phyloP scores from a whole-genome alignment of 768 basidiomycete species.

The Gelatoporia subvermispora region DNA sequence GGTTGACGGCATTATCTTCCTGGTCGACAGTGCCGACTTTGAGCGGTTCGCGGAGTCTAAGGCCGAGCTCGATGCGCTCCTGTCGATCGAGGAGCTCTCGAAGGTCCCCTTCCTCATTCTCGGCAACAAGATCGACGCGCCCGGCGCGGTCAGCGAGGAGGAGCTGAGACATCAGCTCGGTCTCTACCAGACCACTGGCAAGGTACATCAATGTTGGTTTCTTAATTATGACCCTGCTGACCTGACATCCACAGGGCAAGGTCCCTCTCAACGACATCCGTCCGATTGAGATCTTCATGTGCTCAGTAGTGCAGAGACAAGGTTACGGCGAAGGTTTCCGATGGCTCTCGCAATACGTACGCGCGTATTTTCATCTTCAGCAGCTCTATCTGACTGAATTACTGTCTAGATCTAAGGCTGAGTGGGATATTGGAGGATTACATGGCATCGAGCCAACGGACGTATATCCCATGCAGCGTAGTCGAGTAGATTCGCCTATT shows the following conservation, averaged over 20 bases:
- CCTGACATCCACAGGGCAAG: constrained; percentile 65
- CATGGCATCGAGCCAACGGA: constrained; percentile 1
- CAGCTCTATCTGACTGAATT: neutral
- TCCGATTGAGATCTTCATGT: constrained; percentile 99
- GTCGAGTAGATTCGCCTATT: constrained; percentile 15
- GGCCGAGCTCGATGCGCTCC: constrained; percentile 88
- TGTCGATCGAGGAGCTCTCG: constrained; percentile 90
- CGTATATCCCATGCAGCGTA: constrained; percentile 3
- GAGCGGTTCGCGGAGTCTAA: constrained; percentile 97
- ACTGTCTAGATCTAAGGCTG: constrained; percentile 18
- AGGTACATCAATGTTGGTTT: constrained; percentile 48
- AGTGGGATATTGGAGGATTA: neutral
- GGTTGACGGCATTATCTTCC: constrained; percentile 97
- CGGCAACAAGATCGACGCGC: constrained; percentile 99
- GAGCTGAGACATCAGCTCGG: constrained; percentile 94
- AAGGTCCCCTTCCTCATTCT: constrained; percentile 98
- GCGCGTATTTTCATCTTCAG: constrained; percentile 20
- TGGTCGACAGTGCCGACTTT: constrained; percentile 95
- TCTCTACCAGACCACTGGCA: constrained; percentile 98
- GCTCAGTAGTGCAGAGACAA: constrained; percentile 97
- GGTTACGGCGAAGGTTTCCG: constrained; percentile 99
- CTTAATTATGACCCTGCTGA: neutral
- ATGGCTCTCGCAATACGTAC: constrained; percentile 95
- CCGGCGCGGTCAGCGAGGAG: constrained; percentile 95
- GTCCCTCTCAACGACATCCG: constrained; percentile 94